Evolutionary conservation across 164 flowering plant genomes (phyloP).

Genomic region (grape (Vitis vinifera)): DNA sequence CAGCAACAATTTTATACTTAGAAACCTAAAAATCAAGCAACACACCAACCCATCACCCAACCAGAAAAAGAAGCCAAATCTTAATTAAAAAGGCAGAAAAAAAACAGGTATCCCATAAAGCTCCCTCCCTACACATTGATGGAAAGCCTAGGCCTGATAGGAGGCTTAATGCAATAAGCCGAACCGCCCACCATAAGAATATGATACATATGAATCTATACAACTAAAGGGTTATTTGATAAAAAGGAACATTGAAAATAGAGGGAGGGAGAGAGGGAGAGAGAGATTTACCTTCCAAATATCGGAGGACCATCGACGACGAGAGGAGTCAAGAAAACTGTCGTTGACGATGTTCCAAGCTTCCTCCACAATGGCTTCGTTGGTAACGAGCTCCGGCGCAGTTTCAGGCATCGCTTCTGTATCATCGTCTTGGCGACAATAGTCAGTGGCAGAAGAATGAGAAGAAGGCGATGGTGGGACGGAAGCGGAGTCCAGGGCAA

Average conservation of each 20-base stretch:
- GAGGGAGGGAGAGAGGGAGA: neutral
- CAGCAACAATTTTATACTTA: too few species aligned
- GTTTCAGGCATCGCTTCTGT: conserved; percentile 12
- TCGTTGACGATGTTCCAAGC: conserved; percentile 95
- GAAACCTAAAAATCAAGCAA: too few species aligned
- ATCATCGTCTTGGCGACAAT: conserved; percentile 31
- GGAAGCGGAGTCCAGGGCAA: conserved; percentile 21
- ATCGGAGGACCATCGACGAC: conserved; percentile 72
- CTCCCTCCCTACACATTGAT: too few species aligned
- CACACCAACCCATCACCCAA: too few species aligned
- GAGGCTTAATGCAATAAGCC: too few species aligned
- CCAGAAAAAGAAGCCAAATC: too few species aligned
- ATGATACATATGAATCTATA: too few species aligned
- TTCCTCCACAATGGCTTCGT: conserved; percentile 79
- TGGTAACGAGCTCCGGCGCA: conserved; percentile 41
- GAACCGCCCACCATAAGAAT: too few species aligned
- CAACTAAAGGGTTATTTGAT: too few species aligned
- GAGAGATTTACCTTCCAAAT: conserved; percentile 60
- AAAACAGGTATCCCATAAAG: too few species aligned
- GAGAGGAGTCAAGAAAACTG: conserved; percentile 61
- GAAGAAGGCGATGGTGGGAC: conserved; percentile 18
- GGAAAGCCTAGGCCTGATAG: too few species aligned
- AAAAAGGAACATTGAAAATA: neutral
- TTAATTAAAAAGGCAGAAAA: too few species aligned
- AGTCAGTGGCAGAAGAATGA: conserved; percentile 12